Percentiles rank a stretch among this genome's conserved stretches.
These are phyloP conservation scores for Ricinus communis DNA, from an alignment of 345 rosid species.

Conservation along the genomic window DNA sequence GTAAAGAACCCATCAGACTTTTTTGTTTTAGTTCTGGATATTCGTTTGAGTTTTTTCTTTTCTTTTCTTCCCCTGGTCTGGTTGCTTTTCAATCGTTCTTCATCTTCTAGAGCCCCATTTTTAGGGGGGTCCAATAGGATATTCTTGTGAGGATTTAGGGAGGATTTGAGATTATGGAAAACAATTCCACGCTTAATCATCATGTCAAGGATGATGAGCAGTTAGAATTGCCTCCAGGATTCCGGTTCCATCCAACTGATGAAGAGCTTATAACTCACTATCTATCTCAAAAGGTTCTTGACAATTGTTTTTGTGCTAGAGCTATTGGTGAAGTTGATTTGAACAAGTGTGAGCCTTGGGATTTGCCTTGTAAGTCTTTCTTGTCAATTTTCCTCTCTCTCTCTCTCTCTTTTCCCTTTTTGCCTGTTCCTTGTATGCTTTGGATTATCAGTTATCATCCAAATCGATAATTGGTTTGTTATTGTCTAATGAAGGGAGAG, in stretches of 20 bases:
- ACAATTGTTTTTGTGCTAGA: conserved; percentile 38
- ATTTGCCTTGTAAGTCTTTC: conserved; percentile 52
- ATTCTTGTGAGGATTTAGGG: not conserved
- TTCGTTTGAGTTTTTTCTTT: not conserved
- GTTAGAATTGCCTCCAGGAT: conserved; percentile 61
- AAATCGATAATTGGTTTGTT: not conserved
- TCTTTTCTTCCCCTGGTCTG: too few species aligned
- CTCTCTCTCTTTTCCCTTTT: not conserved
- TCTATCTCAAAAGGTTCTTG: conserved; percentile 42
- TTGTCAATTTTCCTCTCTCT: not conserved
- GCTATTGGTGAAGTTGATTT: conserved; percentile 66
- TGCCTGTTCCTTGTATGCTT: not conserved
- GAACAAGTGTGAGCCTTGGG: conserved; percentile 74
- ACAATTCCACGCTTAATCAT: conserved; percentile 7
- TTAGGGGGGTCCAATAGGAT: too few species aligned
- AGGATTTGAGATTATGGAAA: conserved; percentile 33
- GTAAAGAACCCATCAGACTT: too few species aligned
- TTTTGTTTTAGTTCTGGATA: too few species aligned
- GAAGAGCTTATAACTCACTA: conserved; percentile 64
- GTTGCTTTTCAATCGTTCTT: too few species aligned
- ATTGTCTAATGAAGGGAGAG: conserved; percentile 16
- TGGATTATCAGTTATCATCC: not conserved
- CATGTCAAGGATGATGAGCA: conserved; percentile 14
- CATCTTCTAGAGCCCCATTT: too few species aligned
- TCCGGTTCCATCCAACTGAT: conserved; percentile 61